Conservation (phyloP, 257 asterid genomes). For the Penstemon eatonii region DNA sequence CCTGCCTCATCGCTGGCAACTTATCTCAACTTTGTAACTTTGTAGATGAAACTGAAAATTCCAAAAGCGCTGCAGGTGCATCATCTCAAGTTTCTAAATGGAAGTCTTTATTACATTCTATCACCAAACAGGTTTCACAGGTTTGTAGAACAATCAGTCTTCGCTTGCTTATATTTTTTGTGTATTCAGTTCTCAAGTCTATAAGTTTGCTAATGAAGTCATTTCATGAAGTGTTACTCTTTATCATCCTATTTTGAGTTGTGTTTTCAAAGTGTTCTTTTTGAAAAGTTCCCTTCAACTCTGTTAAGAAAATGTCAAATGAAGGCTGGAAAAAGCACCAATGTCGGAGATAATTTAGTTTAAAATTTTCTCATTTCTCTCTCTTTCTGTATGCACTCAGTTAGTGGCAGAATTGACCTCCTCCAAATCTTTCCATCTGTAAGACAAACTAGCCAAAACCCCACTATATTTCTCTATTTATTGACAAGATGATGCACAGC, state of each 20-base stretch:
- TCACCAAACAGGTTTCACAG: conserved; percentile 93
- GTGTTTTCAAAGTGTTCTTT: not conserved
- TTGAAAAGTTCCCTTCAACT: not conserved
- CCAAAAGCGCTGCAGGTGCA: conserved; percentile 39
- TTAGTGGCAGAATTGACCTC: not conserved
- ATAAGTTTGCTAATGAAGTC: conserved; percentile 16
- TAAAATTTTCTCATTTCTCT: too few species aligned
- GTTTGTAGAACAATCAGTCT: conserved; percentile 44
- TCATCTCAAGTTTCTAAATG: conserved; percentile 79
- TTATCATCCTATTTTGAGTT: not conserved
- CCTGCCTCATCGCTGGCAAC: conserved; percentile 24
- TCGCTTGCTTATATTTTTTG: conserved; percentile 16
- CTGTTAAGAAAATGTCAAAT: not conserved
- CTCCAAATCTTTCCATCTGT: not conserved
- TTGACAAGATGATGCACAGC: not conserved
- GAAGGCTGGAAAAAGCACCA: not conserved
- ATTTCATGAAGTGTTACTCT: conserved; percentile 14
- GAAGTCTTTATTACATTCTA: conserved; percentile 74
- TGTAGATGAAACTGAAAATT: conserved; percentile 58
- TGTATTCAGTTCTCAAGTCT: conserved; percentile 19
- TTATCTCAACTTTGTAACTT: conserved; percentile 19
- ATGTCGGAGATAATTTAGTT: too few species aligned
- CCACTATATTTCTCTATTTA: not conserved
- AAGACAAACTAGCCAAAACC: not conserved
- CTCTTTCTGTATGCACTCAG: not conserved